These are phyloP conservation scores for Guyanaporus albipodus DNA, from an alignment of 768 basidiomycete genomes.

Conservation along the genomic window DNA sequence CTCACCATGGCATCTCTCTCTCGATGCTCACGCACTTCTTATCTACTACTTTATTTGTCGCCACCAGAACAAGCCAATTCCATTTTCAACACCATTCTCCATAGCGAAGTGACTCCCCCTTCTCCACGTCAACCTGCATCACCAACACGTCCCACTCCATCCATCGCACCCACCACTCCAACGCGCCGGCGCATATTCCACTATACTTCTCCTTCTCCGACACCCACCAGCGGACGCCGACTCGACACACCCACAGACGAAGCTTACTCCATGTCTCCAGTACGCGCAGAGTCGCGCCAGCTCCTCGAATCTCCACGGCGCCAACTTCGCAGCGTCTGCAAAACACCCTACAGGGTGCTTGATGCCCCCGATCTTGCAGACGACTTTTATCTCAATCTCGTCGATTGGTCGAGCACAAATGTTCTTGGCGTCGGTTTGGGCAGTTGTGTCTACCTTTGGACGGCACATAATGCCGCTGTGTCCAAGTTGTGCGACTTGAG, in stretches of 20 bases:
- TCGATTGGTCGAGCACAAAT: conserved; percentile 96
- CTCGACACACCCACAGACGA: conserved; percentile 86
- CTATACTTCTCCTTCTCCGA: conserved; percentile 59
- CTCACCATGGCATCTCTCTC: background rate
- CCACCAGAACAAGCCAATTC: conserved; percentile 76
- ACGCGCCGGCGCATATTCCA: conserved; percentile 60
- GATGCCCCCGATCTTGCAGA: conserved; percentile 97
- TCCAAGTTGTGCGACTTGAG: conserved; percentile 85
- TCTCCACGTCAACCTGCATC: conserved; percentile 61
- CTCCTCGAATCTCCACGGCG: conserved; percentile 84
- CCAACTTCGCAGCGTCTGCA: conserved; percentile 77
- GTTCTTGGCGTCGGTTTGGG: conserved; percentile 92
- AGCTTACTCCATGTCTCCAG: conserved; percentile 87
- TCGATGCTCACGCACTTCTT: conserved; percentile 3
- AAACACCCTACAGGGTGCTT: conserved; percentile 94
- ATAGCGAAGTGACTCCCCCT: conserved; percentile 73
- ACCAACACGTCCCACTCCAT: conserved; percentile 47
- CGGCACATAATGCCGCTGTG: conserved; percentile 88
- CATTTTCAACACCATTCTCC: conserved; percentile 71
- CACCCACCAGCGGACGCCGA: conserved; percentile 43
- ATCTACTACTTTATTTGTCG: conserved; percentile 12
- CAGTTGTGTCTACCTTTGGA: conserved; percentile 94
- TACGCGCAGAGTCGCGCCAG: conserved; percentile 75
- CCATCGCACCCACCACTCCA: conserved; percentile 42
- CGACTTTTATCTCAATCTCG: conserved; percentile 97